phyloP scores from a whole-genome alignment of 2,329 filamentous ascomycete genomes.

The Knoxdaviesia capensis region DNA sequence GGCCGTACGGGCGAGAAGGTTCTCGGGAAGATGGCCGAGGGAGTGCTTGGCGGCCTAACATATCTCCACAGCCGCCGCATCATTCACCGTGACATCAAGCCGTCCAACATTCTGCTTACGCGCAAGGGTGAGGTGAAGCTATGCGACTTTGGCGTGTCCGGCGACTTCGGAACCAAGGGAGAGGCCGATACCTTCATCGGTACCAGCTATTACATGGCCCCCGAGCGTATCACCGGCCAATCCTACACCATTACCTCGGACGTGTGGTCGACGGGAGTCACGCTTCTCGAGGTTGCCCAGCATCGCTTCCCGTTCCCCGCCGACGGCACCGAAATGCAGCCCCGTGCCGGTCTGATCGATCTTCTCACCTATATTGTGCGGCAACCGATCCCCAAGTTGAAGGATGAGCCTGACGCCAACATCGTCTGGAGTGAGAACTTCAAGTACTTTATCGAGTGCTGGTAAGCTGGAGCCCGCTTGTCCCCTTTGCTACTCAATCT shows the following conservation, averaged over 20 bases:
- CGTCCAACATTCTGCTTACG: conserved; percentile 87
- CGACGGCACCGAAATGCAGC: conserved; percentile 89
- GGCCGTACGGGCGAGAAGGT: conserved; percentile 95
- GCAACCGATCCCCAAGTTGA: conserved; percentile 84
- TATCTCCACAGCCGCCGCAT: conserved; percentile 93
- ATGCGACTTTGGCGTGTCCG: conserved; percentile 94
- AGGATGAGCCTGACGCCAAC: conserved; percentile 75
- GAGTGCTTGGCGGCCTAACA: conserved; percentile 78
- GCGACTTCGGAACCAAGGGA: conserved; percentile 95
- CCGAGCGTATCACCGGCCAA: conserved; percentile 91
- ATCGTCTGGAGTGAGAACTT: conserved; percentile 95
- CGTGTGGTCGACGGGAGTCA: conserved; percentile 95
- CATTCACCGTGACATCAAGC: conserved; percentile 97
- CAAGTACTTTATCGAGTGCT: conserved; percentile 99
- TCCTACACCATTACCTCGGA: conserved; percentile 97
- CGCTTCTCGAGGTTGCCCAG: conserved; percentile 95
- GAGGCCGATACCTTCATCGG: conserved; percentile 98
- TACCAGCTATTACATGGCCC: conserved; percentile 98
- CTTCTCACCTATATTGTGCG: conserved; percentile 93
- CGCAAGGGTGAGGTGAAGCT: conserved; percentile 88
- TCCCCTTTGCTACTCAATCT: conserved; percentile 2
- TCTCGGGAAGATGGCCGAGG: conserved; percentile 87
- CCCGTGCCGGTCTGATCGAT: conserved; percentile 80
- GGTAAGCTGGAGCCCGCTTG: conserved; percentile 39
- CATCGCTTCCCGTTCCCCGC: conserved; percentile 96